Conservation (phyloP, 257 asterid species). For the Solanum clarkiae region DNA sequence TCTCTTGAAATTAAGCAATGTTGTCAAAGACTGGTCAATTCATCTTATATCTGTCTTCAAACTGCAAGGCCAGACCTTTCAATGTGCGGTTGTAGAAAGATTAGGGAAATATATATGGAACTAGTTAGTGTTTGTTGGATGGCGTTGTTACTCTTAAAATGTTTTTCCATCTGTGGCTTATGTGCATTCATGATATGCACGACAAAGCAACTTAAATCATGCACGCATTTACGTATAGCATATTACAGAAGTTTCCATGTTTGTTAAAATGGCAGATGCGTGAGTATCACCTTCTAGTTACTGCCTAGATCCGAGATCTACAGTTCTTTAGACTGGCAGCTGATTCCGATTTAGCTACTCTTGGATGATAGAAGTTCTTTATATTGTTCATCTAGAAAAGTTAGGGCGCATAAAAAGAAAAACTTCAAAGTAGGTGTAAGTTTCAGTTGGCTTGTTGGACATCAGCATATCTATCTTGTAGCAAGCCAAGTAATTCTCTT, state of each 20-base stretch:
- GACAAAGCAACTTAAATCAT: neutral
- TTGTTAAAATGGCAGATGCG: neutral
- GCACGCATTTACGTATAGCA: neutral
- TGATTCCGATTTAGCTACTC: neutral
- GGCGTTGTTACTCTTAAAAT: neutral
- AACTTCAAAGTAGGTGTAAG: neutral
- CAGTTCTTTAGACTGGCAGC: neutral
- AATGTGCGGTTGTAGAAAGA: neutral
- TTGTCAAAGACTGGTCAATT: neutral
- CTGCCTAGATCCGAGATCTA: neutral
- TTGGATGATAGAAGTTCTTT: neutral
- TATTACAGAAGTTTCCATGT: neutral
- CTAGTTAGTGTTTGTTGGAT: neutral
- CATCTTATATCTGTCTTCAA: neutral
- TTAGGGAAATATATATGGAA: neutral
- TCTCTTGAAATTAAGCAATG: neutral
- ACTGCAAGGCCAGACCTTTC: neutral
- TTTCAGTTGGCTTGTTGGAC: neutral
- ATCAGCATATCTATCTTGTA: neutral
- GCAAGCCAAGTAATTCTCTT: neutral
- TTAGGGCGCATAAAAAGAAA: neutral
- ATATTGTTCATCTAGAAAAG: neutral
- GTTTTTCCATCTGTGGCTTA: neutral
- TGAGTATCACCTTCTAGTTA: neutral
- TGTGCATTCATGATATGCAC: neutral